These are phyloP conservation scores for Vitellaria paradoxa DNA, from an alignment of 179 eudicot genomes.

Conservation along the genomic window DNA sequence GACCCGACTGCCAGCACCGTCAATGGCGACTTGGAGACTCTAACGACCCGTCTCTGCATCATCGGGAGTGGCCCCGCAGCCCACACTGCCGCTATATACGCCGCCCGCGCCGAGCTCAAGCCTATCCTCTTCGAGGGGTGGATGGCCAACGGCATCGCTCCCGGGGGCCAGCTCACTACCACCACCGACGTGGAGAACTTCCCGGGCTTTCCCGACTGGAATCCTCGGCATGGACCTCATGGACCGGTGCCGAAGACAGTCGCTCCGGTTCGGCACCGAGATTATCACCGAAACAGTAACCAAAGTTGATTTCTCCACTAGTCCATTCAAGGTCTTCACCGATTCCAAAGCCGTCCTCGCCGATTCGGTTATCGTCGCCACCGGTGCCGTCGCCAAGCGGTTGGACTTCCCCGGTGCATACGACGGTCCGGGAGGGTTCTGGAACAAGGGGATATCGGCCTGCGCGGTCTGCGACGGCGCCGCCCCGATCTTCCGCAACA, in stretches of 20 bases:
- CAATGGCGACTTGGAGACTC: slow-evolving; percentile 25
- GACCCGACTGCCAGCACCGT: not conserved
- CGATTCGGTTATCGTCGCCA: slow-evolving; percentile 59
- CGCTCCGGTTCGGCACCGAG: slow-evolving; percentile 59
- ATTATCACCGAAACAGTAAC: slow-evolving; percentile 71
- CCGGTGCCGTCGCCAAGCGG: slow-evolving; percentile 71
- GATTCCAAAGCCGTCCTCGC: slow-evolving; percentile 46
- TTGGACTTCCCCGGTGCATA: slow-evolving; percentile 52
- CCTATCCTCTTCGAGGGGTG: slow-evolving; percentile 89
- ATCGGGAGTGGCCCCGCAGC: slow-evolving; percentile 98
- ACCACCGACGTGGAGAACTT: slow-evolving; percentile 96
- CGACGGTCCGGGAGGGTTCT: slow-evolving; percentile 40
- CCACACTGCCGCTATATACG: slow-evolving; percentile 95
- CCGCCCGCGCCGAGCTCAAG: slow-evolving; percentile 83
- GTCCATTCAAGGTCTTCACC: slow-evolving; percentile 53
- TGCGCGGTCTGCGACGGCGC: slow-evolving; percentile 99
- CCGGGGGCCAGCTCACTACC: slow-evolving; percentile 97
- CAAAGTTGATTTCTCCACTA: slow-evolving; percentile 46
- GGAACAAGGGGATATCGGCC: slow-evolving; percentile 91
- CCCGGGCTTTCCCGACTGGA: slow-evolving; percentile 87
- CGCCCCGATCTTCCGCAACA: slow-evolving; percentile 76
- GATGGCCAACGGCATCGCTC: slow-evolving; percentile 97
- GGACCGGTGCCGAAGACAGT: slow-evolving; percentile 57
- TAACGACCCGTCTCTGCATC: slow-evolving; percentile 67
- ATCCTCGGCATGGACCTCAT: slow-evolving; percentile 59